phyloP scores from a whole-genome alignment of 2,329 filamentous ascomycete species.

The Proliferodiscus dingleyae region DNA sequence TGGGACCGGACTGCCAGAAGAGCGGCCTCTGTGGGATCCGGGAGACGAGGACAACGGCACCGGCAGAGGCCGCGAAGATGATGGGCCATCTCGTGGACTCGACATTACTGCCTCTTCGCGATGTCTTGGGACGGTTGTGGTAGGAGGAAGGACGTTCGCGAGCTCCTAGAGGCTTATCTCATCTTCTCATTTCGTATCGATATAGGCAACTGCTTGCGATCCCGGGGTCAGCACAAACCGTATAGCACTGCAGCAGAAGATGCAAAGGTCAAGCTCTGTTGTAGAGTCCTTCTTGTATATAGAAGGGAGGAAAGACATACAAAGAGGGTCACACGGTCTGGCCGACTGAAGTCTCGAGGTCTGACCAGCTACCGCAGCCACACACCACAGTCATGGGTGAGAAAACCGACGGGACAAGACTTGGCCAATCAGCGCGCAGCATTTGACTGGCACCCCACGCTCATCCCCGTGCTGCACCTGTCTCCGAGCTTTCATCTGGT shows the following conservation, averaged over 20 bases:
- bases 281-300: no score
- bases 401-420: no score
- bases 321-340: no score
- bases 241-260: background rate
- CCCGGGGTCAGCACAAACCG: background rate
- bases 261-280: no score
- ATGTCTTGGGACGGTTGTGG: background rate
- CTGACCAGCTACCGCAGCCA: no score
- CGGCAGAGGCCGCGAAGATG: conserved; percentile 33
- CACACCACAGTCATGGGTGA: no score
- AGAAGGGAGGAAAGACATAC: no score
- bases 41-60: conserved; percentile 45
- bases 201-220: background rate
- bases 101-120: conserved; percentile 25
- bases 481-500: no score
- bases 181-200: conserved; percentile 3
- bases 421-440: no score
- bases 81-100: conserved; percentile 28
- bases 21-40: conserved; percentile 35
- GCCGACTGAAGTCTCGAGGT: no score
- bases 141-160: conserved; percentile 3
- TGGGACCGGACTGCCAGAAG: conserved; percentile 44
- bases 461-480: no score
- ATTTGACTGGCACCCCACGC: no score
- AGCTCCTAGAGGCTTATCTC: conserved; percentile 9